These are phyloP conservation scores for Biscogniauxia marginata DNA, from an alignment of 2,329 filamentous ascomycete genomes.

Conservation along the genomic window DNA sequence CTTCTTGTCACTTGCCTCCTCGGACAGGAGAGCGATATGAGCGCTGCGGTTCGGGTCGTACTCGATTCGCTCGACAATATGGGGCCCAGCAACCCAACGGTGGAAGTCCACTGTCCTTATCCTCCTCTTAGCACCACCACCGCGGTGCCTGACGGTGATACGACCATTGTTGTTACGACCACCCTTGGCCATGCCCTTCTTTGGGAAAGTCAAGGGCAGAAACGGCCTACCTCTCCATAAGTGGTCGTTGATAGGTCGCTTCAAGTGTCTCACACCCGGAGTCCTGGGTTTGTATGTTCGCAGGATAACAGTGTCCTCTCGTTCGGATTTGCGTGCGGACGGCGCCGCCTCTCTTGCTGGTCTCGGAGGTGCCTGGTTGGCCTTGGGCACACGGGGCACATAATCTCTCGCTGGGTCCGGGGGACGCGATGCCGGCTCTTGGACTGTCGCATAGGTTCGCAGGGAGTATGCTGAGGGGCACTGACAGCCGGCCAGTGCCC, in stretches of 20 bases:
- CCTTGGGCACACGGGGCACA: conserved; percentile 16
- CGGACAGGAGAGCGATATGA: conserved; percentile 84
- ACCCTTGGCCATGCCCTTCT: conserved; percentile 90
- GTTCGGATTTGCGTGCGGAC: conserved; percentile 15
- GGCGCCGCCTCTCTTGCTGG: conserved; percentile 9
- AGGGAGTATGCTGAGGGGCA: conserved; percentile 18
- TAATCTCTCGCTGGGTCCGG: conserved; percentile 15
- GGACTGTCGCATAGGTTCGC: conserved; percentile 31
- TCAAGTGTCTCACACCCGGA: conserved; percentile 87
- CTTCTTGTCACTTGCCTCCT: conserved; percentile 70
- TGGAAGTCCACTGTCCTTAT: conserved; percentile 91
- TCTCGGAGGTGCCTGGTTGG: conserved; percentile 14
- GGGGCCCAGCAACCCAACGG: conserved; percentile 74
- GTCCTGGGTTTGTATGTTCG: conserved; percentile 92
- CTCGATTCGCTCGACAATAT: conserved; percentile 90
- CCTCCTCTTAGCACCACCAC: conserved; percentile 87
- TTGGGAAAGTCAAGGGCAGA: conserved; percentile 80
- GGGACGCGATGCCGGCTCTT: conserved; percentile 15
- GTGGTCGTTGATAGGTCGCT: conserved; percentile 91
- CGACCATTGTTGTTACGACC: conserved; percentile 85
- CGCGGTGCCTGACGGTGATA: conserved; percentile 86
- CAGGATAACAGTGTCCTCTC: conserved; percentile 49
- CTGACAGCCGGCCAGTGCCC: conserved; percentile 26
- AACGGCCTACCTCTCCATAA: conserved; percentile 91
- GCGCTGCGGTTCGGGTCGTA: conserved; percentile 92